Base-by-base conservation (phyloP, 2,329 filamentous ascomycete species). In the Curvularia sp. region DNA sequence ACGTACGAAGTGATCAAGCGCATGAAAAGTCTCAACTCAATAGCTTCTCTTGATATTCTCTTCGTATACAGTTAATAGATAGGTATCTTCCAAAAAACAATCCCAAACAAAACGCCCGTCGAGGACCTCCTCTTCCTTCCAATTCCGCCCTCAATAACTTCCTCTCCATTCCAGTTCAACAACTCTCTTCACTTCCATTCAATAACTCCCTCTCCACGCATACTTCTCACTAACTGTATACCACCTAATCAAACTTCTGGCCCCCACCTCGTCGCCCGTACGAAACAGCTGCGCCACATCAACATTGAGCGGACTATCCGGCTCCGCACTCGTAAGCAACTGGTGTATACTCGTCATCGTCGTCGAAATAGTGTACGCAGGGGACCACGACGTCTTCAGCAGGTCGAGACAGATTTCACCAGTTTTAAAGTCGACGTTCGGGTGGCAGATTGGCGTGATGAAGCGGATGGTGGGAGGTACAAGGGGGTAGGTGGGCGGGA, bases 361-460 rank as follows among this genome's bases (percentile, higher is more conserved):
- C 70, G 89, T 86, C 35, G 89, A 85, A 20, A 98, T 84, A 41
- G 89, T 93, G 77, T 97, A 95, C 18, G 92, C 88, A 1, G 93
- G 91, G 58, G 91, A 90, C 94, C 94, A 98, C 18, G 85, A 85
- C 0, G 80, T 82, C 60, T 86, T 87, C 50, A 99, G 83, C 62
- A 98, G 84, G 74, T 97, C 95, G 28, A 98, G 86, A 77, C 95
- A 99, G 73, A 99, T 95, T 79, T 97, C 93, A 67, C 95, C 95
- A 2, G 87, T 93, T 67, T 84, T 70, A 68, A 76, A 76, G 55
- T 76, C 73, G 69, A 62, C 81, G 52, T 82, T 81, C 0, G 73
- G 71, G 57, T 76, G 75, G 65, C 71, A 75, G 67, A 75, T 75
- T 59, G 73, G 73, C 7, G 73, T 99, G n/a, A 84, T 80, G 81